phyloP scores from a whole-genome alignment of 2,329 filamentous ascomycete species.

The Tricladium varicosporioides region DNA sequence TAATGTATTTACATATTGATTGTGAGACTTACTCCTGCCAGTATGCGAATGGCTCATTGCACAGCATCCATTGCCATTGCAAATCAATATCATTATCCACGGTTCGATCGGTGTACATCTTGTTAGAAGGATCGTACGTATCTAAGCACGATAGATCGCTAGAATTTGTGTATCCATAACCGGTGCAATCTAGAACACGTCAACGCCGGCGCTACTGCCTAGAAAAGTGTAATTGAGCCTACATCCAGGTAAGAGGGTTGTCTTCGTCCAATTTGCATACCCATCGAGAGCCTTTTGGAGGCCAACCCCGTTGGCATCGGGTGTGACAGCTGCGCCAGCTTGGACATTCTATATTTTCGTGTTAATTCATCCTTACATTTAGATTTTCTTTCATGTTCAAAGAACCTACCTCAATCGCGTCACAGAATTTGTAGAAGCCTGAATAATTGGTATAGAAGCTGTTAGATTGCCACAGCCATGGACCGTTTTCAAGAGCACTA shows the following conservation, averaged over 20 bases:
- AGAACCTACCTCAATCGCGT: slow-evolving; percentile 38
- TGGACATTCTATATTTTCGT: slow-evolving; percentile 30
- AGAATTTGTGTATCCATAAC: slow-evolving; percentile 45
- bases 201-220: background rate
- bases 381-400: background rate
- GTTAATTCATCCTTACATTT: background rate
- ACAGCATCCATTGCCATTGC: slow-evolving; percentile 60
- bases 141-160: slow-evolving; percentile 50
- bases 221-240: slow-evolving; percentile 28
- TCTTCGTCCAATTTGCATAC: slow-evolving; percentile 53
- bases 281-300: slow-evolving; percentile 50
- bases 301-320: slow-evolving; percentile 48
- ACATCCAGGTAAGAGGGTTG: slow-evolving; percentile 46
- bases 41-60: slow-evolving; percentile 61
- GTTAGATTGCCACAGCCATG: slow-evolving; percentile 56
- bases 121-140: slow-evolving; percentile 48
- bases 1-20: background rate
- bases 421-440: slow-evolving; percentile 43
- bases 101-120: slow-evolving; percentile 48
- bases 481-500: slow-evolving; percentile 52
- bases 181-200: slow-evolving; percentile 41
- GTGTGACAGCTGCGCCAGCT: slow-evolving; percentile 30
- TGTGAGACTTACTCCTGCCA: slow-evolving; percentile 47
- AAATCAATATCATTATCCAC: slow-evolving; percentile 46
- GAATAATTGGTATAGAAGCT: slow-evolving; percentile 49